A percentile compares a stretch with the other conserved stretches of the same genome.
Conservation (phyloP, 805 yeast genomes). For the Saccharomycopsis capsularis region DNA sequence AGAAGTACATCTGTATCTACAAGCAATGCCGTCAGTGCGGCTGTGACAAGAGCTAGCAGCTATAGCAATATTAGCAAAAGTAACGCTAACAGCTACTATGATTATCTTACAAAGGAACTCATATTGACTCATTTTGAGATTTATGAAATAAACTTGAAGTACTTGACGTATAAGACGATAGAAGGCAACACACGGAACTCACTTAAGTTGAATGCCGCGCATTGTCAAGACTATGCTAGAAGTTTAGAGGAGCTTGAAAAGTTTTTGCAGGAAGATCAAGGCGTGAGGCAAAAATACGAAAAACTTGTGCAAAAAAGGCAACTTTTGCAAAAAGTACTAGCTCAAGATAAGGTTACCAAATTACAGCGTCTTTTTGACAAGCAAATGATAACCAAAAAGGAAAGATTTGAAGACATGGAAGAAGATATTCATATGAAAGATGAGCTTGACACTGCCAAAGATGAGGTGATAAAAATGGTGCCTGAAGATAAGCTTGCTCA, state of each 20-base stretch:
- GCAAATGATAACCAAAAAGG: constrained; percentile 24
- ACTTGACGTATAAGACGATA: constrained; percentile 35
- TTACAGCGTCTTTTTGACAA: constrained; percentile 23
- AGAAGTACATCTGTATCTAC: too few species aligned
- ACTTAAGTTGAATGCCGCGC: constrained; percentile 39
- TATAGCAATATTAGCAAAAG: constrained; percentile 37
- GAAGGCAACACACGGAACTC: constrained; percentile 32
- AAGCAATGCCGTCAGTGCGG: too few species aligned
- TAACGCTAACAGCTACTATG: constrained; percentile 39
- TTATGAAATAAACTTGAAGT: constrained; percentile 38
- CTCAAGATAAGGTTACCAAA: constrained; percentile 7
- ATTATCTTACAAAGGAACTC: constrained; percentile 58
- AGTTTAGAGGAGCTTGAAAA: constrained; percentile 35
- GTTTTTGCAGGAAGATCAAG: constrained; percentile 25
- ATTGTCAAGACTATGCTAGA: constrained; percentile 37
- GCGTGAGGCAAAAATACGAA: constrained; percentile 21
- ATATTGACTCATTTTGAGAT: constrained; percentile 36
- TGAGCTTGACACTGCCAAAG: too few species aligned
- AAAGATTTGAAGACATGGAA: constrained; percentile 21
- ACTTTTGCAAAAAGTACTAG: constrained; percentile 16
- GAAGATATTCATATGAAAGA: too few species aligned
- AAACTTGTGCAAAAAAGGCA: constrained; percentile 20
- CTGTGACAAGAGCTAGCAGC: constrained; percentile 42
- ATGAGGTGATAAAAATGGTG: constrained; percentile 26
- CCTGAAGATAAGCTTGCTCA: constrained; percentile 24